These are phyloP conservation scores for Hyaloscypha finlandica DNA, from an alignment of 495 filamentous ascomycete species.

Conservation along the genomic window DNA sequence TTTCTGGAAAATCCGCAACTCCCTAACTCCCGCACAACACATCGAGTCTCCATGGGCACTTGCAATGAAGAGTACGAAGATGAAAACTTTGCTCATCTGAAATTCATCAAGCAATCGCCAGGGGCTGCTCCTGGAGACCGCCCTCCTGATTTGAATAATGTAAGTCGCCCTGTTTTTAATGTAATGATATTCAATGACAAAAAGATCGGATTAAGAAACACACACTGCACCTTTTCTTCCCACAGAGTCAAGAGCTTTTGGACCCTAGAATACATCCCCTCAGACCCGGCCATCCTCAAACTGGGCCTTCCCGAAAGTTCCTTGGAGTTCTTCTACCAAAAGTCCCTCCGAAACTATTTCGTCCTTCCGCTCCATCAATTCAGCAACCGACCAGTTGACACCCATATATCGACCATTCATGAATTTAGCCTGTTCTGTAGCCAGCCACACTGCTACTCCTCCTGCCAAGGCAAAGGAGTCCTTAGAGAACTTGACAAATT, in stretches of 20 bases:
- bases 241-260: background rate
- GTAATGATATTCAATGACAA: background rate
- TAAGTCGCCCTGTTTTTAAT: background rate
- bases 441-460: slow-evolving; percentile 43
- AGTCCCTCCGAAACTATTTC: slow-evolving; percentile 38
- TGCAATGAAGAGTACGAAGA: slow-evolving; percentile 10
- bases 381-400: slow-evolving; percentile 49
- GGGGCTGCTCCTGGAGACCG: background rate
- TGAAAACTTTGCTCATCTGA: slow-evolving; percentile 14
- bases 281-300: background rate
- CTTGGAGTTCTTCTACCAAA: slow-evolving; percentile 12
- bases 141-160: background rate
- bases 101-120: background rate
- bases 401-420: slow-evolving; percentile 44
- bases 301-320: slow-evolving; percentile 10
- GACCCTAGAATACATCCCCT: too few relatives aligned
- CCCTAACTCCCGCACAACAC: background rate
- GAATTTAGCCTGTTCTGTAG: slow-evolving; percentile 39
- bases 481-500: slow-evolving; percentile 16
- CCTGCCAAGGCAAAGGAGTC: slow-evolving; percentile 37
- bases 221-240: too few relatives aligned
- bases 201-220: too few relatives aligned
- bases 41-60: slow-evolving; percentile 13
- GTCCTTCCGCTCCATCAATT: slow-evolving; percentile 42
- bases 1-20: slow-evolving; percentile 11